Conservation (phyloP, 1,284 basidiomycete species). For the Thelephora terrestris region DNA sequence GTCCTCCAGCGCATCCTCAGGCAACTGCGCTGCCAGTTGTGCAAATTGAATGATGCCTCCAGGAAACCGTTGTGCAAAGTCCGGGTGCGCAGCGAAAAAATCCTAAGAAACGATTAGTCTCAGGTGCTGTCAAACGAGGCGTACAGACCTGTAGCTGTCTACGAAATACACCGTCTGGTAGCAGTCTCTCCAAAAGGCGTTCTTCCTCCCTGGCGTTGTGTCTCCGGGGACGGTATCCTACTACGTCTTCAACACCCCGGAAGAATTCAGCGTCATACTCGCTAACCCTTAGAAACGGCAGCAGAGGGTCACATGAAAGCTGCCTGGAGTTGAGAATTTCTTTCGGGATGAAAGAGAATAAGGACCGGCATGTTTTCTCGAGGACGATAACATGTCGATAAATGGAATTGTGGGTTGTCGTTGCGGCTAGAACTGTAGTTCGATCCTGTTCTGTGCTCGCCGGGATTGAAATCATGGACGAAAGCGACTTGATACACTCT, state of each 20-base stretch:
- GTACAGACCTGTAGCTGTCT: constrained; percentile 40
- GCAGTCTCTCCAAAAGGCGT: constrained; percentile 39
- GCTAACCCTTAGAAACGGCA: constrained; percentile 49
- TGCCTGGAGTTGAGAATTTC: constrained; percentile 37
- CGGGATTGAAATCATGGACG: constrained; percentile 23
- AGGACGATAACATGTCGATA: constrained; percentile 72
- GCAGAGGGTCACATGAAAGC: constrained; percentile 74
- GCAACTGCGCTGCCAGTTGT: constrained; percentile 45
- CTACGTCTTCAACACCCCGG: constrained; percentile 44
- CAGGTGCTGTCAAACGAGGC: constrained; percentile 7
- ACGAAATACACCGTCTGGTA: constrained; percentile 47
- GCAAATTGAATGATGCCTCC: constrained; percentile 58
- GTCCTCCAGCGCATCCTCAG: constrained; percentile 49
- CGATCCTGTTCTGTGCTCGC: constrained; percentile 17
- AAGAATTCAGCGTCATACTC: constrained; percentile 69
- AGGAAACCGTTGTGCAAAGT: constrained; percentile 44
- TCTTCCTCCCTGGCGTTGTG: constrained; percentile 37
- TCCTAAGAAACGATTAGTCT: constrained; percentile 21
- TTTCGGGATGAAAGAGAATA: constrained; percentile 65
- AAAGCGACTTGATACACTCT: constrained; percentile 30
- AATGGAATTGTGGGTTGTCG: constrained; percentile 38
- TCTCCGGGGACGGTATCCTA: constrained; percentile 25
- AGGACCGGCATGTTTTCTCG: constrained; percentile 46
- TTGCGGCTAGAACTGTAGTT: constrained; percentile 13
- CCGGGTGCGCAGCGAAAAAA: constrained; percentile 42